Conservation (phyloP, 2,329 filamentous ascomycete species). For the Hypoxylon rubiginosum region DNA sequence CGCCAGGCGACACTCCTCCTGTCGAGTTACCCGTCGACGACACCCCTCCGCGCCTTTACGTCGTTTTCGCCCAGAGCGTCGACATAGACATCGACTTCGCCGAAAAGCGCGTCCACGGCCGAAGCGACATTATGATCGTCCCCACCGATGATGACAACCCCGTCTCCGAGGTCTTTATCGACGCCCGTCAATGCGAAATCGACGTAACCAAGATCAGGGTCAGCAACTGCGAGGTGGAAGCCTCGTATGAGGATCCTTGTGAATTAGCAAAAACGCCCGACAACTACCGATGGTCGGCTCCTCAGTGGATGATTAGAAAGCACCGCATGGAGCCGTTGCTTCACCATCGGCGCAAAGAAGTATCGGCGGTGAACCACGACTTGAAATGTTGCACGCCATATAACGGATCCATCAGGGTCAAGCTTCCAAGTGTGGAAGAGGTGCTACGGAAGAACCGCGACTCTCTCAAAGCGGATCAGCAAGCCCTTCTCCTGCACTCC, state of each 20-base stretch:
- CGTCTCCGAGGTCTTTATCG: constrained; percentile 69
- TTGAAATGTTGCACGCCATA: constrained; percentile 68
- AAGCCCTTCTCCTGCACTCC: constrained; percentile 49
- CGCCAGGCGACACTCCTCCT: constrained; percentile 45
- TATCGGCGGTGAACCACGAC: constrained; percentile 68
- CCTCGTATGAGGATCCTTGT: constrained; percentile 75
- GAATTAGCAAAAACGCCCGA: constrained; percentile 71
- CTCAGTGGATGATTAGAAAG: constrained; percentile 82
- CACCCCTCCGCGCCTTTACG: constrained; percentile 56
- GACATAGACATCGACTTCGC: constrained; percentile 91
- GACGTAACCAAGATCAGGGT: constrained; percentile 68
- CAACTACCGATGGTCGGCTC: constrained; percentile 72
- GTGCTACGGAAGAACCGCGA: constrained; percentile 49
- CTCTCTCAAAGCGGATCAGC: constrained; percentile 57
- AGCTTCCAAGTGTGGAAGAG: constrained; percentile 55
- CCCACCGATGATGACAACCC: constrained; percentile 61
- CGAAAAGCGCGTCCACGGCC: constrained; percentile 79
- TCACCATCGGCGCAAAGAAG: constrained; percentile 65
- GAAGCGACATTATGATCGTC: constrained; percentile 84
- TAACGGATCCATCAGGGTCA: constrained; percentile 64
- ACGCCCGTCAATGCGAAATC: constrained; percentile 73
- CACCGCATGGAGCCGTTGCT: constrained; percentile 72
- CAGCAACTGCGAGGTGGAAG: constrained; percentile 59
- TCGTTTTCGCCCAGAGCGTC: constrained; percentile 86
- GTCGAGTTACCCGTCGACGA: constrained; percentile 52